These are phyloP conservation scores for Euphorbia lathyris DNA, from an alignment of 345 rosid species.

Conservation along the genomic window DNA sequence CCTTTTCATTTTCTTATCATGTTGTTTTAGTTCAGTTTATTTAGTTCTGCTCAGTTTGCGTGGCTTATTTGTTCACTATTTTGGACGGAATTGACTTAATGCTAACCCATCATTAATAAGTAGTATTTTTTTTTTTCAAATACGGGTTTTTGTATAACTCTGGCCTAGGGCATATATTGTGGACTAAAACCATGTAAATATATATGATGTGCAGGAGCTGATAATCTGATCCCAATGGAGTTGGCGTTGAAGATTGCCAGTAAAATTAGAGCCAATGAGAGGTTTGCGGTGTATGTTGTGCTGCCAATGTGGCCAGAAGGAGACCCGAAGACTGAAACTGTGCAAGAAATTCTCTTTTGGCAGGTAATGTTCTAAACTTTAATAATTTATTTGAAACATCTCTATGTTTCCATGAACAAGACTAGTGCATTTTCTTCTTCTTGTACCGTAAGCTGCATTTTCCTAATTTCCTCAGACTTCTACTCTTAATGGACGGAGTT, in stretches of 20 bases:
- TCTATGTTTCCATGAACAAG: background rate
- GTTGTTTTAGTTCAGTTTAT: background rate
- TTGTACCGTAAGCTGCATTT: background rate
- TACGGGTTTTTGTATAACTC: background rate
- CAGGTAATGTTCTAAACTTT: slow-evolving; percentile 51
- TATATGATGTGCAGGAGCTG: slow-evolving; percentile 66
- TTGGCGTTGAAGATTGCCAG: slow-evolving; percentile 85
- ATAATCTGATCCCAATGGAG: slow-evolving; percentile 94
- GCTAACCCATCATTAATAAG: background rate
- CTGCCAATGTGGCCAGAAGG: slow-evolving; percentile 99
- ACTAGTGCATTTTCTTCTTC: background rate
- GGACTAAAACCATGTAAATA: background rate
- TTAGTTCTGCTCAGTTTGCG: background rate
- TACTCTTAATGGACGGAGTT: background rate
- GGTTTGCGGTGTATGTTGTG: slow-evolving; percentile 83
- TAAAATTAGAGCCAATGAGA: slow-evolving; percentile 83
- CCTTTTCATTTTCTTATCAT: background rate
- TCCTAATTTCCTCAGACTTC: background rate
- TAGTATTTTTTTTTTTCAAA: background rate
- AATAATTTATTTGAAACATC: slow-evolving; percentile 5
- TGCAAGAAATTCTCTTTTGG: slow-evolving; percentile 97
- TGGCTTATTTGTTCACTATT: background rate
- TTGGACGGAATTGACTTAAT: background rate
- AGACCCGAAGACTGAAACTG: slow-evolving; percentile 64
- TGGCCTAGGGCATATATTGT: slow-evolving; percentile 1